A percentile compares a stretch with the other conserved stretches of the same genome.
Evolutionary conservation across 2,329 filamentous ascomycete genomes (phyloP).

Genomic region (Ophiostoma novo-ulmi): DNA sequence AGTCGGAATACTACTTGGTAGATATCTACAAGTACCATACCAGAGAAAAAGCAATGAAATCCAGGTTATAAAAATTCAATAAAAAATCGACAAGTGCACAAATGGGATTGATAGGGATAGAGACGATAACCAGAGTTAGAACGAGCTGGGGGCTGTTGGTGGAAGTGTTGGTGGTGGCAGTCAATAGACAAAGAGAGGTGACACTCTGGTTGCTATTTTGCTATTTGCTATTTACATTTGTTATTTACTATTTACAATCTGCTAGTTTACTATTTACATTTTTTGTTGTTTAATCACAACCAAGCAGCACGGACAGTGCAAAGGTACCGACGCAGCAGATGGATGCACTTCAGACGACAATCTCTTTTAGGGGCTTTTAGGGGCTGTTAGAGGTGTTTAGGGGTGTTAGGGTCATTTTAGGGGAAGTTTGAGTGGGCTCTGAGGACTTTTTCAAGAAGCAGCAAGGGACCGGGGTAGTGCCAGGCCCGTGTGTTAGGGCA

Average conservation of each 20-base stretch:
- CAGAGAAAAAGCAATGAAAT: background rate
- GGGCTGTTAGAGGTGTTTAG: background rate
- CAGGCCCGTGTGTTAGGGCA: background rate
- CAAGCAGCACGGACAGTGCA: background rate
- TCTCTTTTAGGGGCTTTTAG: constrained; percentile 7
- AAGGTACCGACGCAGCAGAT: constrained; percentile 1
- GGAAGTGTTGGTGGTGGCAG: background rate
- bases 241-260: background rate
- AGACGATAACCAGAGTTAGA: background rate
- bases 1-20: no score
- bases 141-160: background rate
- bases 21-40: background rate
- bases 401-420: background rate
- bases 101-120: background rate
- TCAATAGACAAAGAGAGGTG: background rate
- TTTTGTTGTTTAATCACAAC: background rate
- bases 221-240: background rate
- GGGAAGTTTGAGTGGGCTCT: background rate
- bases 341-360: constrained; percentile 7
- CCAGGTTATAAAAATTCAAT: background rate
- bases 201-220: constrained; percentile 4
- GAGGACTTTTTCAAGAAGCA: background rate
- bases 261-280: background rate
- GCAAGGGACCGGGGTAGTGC: background rate
- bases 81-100: background rate